Conservation (phyloP, 805 yeast genomes). For the Osmozyma mogii region DNA sequence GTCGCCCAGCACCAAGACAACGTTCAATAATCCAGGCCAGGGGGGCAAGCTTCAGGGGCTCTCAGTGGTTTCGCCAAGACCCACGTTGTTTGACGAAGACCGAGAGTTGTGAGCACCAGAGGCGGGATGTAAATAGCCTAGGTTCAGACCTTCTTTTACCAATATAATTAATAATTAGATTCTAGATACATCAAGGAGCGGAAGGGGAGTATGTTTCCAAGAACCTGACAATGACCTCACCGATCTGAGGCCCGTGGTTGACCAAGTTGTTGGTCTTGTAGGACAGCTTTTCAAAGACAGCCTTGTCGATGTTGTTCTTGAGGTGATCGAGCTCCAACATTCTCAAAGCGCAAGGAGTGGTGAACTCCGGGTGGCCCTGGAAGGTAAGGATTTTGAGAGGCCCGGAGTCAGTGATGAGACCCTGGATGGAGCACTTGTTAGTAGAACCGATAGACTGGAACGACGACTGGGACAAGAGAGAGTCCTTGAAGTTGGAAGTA, state of each 20-base stretch:
- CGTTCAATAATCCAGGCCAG: slow-evolving; percentile 1
- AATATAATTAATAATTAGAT: no score
- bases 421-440: slow-evolving; percentile 54
- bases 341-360: slow-evolving; percentile 22
- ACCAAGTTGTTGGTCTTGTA: slow-evolving; percentile 22
- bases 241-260: slow-evolving; percentile 36
- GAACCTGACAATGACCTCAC: slow-evolving; percentile 29
- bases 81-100: slow-evolving; percentile 12
- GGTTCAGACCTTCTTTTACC: no score
- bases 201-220: slow-evolving; percentile 9
- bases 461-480: slow-evolving; percentile 14
- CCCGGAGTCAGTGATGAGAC: slow-evolving; percentile 42
- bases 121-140: no score
- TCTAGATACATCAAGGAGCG: no score
- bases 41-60: slow-evolving; percentile 36
- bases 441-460: slow-evolving; percentile 44
- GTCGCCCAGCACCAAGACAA: slow-evolving; percentile 1
- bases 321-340: slow-evolving; percentile 15
- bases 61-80: slow-evolving; percentile 27
- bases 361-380: slow-evolving; percentile 90
- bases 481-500: slow-evolving; percentile 23
- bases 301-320: slow-evolving; percentile 14
- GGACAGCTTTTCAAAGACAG: slow-evolving; percentile 19
- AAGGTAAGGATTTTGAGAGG: slow-evolving; percentile 50
- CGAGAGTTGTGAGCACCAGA: no score